Evolutionary conservation across 805 yeast species (phyloP), one percentile per base, ranked within the genome.

Genomic region (Babjeviella inositovora): DNA sequence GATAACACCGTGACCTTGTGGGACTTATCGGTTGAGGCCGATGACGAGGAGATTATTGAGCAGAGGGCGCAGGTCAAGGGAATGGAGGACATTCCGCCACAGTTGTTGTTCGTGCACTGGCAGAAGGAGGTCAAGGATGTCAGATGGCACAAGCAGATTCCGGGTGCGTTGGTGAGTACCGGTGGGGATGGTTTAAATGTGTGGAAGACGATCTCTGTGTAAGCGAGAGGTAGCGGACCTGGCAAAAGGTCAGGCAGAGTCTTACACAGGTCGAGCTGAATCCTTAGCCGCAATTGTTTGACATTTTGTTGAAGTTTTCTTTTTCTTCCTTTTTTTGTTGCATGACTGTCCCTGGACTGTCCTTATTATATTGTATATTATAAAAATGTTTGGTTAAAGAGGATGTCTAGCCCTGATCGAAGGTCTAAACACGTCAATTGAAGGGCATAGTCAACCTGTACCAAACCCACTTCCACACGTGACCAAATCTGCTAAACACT

Each of bases 11-110:
- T 90, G 6, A 84, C 96, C 2, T 56, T 90, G 34, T 90, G 98
- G 98, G 98, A 90, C 55, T 62, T 90, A 45, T 87, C 96, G 8
- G 98, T 90, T 9, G 98, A 90, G 54, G 97, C 97, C 4, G 98
- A 85, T 47, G 97, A 90, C 43, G 97, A 87, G 43, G 98, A 87
- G 50, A 77, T 87, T 34, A 70, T 79, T 28, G 77, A 75, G 41
- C 96, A 87, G 52, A 66, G 70, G 37, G 63, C 69, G 27, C 90
- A 76, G 38, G 65, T 72, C 19, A 63, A 65, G 35, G 96, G 85
- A 37, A 57, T 90, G 34, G 73, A 72, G 34, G 92, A 77, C 38
- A 80, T 87, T 32, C 98, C 98, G 10, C 90, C 97, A 12, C 98
- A 90, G 50, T 61, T 90, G 39, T 57, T 90, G 45, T 90, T 90